Evolutionary conservation across 164 flowering plant genomes (phyloP).

Genomic region (Stephania japonica): DNA sequence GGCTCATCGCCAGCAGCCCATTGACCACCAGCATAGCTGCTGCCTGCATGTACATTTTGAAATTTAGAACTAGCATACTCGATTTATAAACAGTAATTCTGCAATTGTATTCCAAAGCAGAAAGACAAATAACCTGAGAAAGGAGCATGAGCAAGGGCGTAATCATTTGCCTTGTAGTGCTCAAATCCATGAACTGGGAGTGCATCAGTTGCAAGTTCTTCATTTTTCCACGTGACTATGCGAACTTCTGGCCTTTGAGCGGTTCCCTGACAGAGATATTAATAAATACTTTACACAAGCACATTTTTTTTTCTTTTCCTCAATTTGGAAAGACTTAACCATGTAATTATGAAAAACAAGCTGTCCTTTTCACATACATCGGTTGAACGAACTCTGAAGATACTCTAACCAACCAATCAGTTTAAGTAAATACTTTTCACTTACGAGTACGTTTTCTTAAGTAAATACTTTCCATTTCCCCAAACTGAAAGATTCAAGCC

Average conservation of each 20-base stretch:
- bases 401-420: neutral
- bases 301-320: neutral
- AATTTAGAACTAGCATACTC: slow-evolving; percentile 3
- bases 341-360: neutral
- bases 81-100: neutral
- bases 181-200: slow-evolving; percentile 97
- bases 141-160: slow-evolving; percentile 91
- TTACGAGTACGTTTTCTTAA: too few species aligned
- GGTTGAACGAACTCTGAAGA: neutral
- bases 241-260: slow-evolving; percentile 98
- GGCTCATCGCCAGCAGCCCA: slow-evolving; percentile 99
- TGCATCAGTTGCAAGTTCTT: slow-evolving; percentile 95
- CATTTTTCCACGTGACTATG: slow-evolving; percentile 89
- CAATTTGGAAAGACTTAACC: neutral
- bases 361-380: neutral
- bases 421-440: too few species aligned
- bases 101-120: neutral
- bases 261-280: slow-evolving; percentile 54
- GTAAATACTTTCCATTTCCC: too few species aligned
- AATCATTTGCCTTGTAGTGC: slow-evolving; percentile 97
- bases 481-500: too few species aligned
- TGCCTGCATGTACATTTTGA: slow-evolving; percentile 45
- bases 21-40: slow-evolving; percentile 96
- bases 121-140: slow-evolving; percentile 59
- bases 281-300: neutral